Base-by-base conservation (phyloP, 2,329 filamentous ascomycete species). In the Talaromyces sp. region DNA sequence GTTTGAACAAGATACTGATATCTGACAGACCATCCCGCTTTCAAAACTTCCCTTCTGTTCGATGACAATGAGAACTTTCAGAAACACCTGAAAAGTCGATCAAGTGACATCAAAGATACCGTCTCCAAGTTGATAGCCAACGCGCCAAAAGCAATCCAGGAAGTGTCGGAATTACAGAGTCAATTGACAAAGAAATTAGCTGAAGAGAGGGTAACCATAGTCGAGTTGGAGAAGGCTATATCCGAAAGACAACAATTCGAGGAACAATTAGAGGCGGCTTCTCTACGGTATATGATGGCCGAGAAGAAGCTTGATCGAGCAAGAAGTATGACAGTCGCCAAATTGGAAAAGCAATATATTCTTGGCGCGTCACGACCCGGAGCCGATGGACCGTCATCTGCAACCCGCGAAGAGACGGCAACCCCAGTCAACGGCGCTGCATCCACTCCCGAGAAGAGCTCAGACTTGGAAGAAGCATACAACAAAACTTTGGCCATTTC, bases 221-320 rank as follows among this genome's bases (percentile, higher is more conserved):
- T 90, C 43, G 90, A 93, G 74, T 79, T 96, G 60, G 92, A 96
- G 69, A 86, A 89, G 62, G 81, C 93, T 13, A 84, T 87, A 58
- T 83, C 86, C 7, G 93, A 97, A 72, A 96, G 95, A 72, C 90
- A 96, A 62, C 88, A 91, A 70, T 83, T 97, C 3, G 92, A 92
- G 56, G 91, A 95, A 72, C 90, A 94, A 68, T 83, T 98, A 22
- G 94, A 98, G 74, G 89, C 87, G 39, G 95, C 94, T 16, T 96
- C 93, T 5, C 83, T 96, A 66, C 87, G 95, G 69, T 98, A 96
- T 73, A 92, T 98, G 82, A 91, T 96, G 70, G 95, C 95, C 0
- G 95, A 99, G 76, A 96, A 96, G 81, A 95, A 93, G 75, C 83
- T 98, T 61, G 95, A 99, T 75, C 88, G 95, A 50, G 87, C 90